A percentile compares a stretch with the other conserved stretches of the same genome.
Evolutionary conservation across 2,329 filamentous ascomycete genomes (phyloP).

Genomic region (Aspergillus ochraceus): DNA sequence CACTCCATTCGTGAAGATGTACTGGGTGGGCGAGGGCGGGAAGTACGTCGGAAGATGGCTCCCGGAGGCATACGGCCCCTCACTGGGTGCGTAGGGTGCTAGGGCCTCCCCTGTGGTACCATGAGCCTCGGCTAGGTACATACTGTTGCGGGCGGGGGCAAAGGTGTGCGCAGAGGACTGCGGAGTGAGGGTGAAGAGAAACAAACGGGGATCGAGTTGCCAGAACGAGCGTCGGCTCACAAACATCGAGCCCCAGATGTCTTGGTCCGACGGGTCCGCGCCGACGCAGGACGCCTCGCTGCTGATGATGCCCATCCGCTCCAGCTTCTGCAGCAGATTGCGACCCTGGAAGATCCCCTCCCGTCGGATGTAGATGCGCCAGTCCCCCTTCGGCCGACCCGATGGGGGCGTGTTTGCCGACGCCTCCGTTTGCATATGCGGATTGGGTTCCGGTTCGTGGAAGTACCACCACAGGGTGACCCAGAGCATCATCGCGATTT

Average conservation of each 20-base stretch:
- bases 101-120: slow-evolving; percentile 5
- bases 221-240: slow-evolving; percentile 80
- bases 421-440: slow-evolving; percentile 61
- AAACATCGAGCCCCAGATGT: slow-evolving; percentile 78
- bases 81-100: slow-evolving; percentile 27
- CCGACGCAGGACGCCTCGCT: slow-evolving; percentile 76
- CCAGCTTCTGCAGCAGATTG: slow-evolving; percentile 83
- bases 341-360: slow-evolving; percentile 86
- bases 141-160: slow-evolving; percentile 47
- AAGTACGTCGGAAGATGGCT: slow-evolving; percentile 91
- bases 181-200: slow-evolving; percentile 80
- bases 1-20: slow-evolving; percentile 72
- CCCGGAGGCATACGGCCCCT: slow-evolving; percentile 39
- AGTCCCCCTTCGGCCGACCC: slow-evolving; percentile 79
- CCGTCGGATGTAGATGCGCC: slow-evolving; percentile 78
- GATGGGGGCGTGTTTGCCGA: slow-evolving; percentile 65
- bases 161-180: slow-evolving; percentile 47
- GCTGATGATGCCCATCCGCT: slow-evolving; percentile 85
- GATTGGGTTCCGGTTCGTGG: slow-evolving; percentile 74
- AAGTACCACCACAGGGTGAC: slow-evolving; percentile 97
- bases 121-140: slow-evolving; percentile 13
- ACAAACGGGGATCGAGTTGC: slow-evolving; percentile 85
- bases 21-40: slow-evolving; percentile 79
- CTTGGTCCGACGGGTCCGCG: slow-evolving; percentile 55
- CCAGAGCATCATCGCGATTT: slow-evolving; percentile 97